Percentiles rank a stretch among this genome's conserved stretches.
Evolutionary conservation across 2,329 filamentous ascomycete species (phyloP).

Genomic region (Stylonectria norvegica): DNA sequence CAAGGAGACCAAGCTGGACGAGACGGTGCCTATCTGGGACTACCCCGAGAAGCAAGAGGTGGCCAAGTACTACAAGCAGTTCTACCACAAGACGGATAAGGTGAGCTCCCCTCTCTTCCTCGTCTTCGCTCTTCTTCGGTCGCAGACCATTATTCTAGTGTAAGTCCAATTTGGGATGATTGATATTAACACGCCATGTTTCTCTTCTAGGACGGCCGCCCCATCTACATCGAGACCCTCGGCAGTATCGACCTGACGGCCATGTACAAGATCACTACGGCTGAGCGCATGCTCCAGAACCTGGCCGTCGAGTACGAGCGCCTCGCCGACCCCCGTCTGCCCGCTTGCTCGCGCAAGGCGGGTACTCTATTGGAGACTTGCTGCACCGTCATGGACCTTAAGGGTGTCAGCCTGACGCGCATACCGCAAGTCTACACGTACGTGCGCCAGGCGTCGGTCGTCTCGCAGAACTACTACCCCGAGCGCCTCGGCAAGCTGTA

Average conservation of each 20-base stretch:
- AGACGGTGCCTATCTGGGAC: constrained; percentile 75
- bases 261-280: constrained; percentile 90
- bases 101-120: constrained; percentile 37
- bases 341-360: constrained; percentile 89
- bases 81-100: constrained; percentile 97
- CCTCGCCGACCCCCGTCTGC: constrained; percentile 85
- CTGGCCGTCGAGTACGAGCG: constrained; percentile 98
- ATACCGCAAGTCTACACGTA: constrained; percentile 84
- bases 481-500: constrained; percentile 95
- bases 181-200: constrained; percentile 17
- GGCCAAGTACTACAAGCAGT: constrained; percentile 92
- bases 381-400: constrained; percentile 97
- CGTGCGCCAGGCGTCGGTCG: constrained; percentile 76
- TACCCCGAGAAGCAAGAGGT: constrained; percentile 83
- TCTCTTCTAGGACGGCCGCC: constrained; percentile 74
- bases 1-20: constrained; percentile 78
- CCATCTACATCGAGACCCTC: constrained; percentile 94
- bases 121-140: not conserved
- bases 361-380: constrained; percentile 92
- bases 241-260: constrained; percentile 86
- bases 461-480: constrained; percentile 99
- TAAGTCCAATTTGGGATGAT: too few species aligned
- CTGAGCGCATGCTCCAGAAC: constrained; percentile 93
- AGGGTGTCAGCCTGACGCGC: constrained; percentile 83
- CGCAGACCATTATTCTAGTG: too few species aligned